phyloP scores from a whole-genome alignment of 495 filamentous ascomycete genomes.

The Peziza echinospora region DNA sequence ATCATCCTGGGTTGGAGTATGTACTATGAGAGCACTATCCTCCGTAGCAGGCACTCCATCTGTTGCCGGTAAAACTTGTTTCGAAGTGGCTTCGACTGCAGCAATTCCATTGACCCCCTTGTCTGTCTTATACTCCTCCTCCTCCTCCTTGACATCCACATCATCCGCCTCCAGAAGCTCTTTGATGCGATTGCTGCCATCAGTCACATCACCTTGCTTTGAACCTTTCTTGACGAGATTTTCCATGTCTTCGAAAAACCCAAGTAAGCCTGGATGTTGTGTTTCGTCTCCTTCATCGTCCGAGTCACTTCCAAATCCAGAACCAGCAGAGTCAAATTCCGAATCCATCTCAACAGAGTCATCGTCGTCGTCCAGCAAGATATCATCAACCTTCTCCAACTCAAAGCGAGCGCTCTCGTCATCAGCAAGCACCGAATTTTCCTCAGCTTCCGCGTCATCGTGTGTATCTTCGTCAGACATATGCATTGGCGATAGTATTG shows the following conservation, averaged over 20 bases:
- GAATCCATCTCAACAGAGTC: slow-evolving; percentile 80
- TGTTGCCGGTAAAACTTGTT: slow-evolving; percentile 19
- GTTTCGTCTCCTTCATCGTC: slow-evolving; percentile 23
- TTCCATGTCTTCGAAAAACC: slow-evolving; percentile 31
- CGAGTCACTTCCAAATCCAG: slow-evolving; percentile 29
- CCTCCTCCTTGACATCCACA: slow-evolving; percentile 10
- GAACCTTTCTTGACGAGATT: background rate
- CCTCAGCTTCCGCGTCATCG: slow-evolving; percentile 4
- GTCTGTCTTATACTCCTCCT: slow-evolving; percentile 16
- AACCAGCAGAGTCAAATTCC: slow-evolving; percentile 25
- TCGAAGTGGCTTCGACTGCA: slow-evolving; percentile 28
- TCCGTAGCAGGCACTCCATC: slow-evolving; percentile 22
- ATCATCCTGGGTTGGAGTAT: background rate
- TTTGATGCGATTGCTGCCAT: slow-evolving; percentile 20
- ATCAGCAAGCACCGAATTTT: slow-evolving; percentile 9
- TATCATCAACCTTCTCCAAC: slow-evolving; percentile 44
- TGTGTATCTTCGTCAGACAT: slow-evolving; percentile 2
- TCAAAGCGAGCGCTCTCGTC: slow-evolving; percentile 21
- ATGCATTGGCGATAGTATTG: slow-evolving; percentile 8
- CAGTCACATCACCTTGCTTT: slow-evolving; percentile 7
- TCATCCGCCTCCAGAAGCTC: slow-evolving; percentile 13
- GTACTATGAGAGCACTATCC: slow-evolving; percentile 21
- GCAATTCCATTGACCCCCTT: slow-evolving; percentile 23
- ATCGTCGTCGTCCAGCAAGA: slow-evolving; percentile 51
- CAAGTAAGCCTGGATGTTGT: slow-evolving; percentile 35